phyloP scores from a whole-genome alignment of 495 filamentous ascomycete species.

The Acidiella bohemica region DNA sequence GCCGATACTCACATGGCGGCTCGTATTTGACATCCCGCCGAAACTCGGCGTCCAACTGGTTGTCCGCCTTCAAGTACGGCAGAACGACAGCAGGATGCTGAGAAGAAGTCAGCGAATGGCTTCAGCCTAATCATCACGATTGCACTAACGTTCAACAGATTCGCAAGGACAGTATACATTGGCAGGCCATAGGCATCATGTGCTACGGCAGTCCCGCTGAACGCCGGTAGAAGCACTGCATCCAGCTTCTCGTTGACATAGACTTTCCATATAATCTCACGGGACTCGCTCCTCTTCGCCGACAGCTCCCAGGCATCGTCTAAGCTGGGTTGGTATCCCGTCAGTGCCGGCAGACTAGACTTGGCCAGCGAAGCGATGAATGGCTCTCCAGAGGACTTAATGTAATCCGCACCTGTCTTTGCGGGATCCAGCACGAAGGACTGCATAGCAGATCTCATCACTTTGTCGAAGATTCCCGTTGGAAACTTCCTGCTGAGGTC shows the following conservation, averaged over 20 bases:
- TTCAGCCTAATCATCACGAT: not conserved
- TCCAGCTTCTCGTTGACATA: conserved; percentile 32
- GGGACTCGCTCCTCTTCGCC: conserved; percentile 19
- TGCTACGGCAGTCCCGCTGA: conserved; percentile 35
- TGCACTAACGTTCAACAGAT: conserved; percentile 38
- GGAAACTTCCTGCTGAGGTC: conserved; percentile 14
- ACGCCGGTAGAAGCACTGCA: conserved; percentile 34
- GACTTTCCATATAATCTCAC: conserved; percentile 26
- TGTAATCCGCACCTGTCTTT: conserved; percentile 18
- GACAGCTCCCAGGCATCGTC: conserved; percentile 26
- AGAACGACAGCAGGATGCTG: conserved; percentile 25
- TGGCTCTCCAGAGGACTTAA: conserved; percentile 23
- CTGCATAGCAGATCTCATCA: conserved; percentile 16
- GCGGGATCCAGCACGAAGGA: conserved; percentile 23
- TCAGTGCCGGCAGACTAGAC: conserved; percentile 12
- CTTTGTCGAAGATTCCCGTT: conserved; percentile 7
- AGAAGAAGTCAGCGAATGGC: not conserved
- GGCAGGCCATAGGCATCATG: conserved; percentile 37
- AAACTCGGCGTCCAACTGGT: conserved; percentile 21
- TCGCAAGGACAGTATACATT: conserved; percentile 37
- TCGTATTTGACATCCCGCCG: conserved; percentile 8
- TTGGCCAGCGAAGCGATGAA: conserved; percentile 20
- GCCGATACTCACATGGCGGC: conserved; percentile 20
- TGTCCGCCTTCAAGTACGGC: conserved; percentile 23
- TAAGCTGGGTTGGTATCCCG: conserved; percentile 19